Evolutionary conservation across 1,284 basidiomycete genomes (phyloP).

Genomic region (Vanrija sp.): DNA sequence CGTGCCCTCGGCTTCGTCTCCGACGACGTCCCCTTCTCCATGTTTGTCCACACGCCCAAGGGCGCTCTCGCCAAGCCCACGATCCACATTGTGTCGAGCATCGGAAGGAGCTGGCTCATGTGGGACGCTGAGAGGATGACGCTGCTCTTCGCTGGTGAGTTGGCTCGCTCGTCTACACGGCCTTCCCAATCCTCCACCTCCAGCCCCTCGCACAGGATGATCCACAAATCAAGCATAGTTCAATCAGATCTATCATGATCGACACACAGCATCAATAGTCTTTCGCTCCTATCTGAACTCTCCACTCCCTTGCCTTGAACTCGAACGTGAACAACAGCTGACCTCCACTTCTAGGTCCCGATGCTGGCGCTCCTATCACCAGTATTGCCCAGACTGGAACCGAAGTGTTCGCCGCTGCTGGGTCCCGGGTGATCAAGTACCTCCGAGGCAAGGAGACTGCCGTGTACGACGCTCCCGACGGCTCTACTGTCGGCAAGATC

Average conservation of each 20-base stretch:
- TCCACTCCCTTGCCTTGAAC: too few relatives aligned
- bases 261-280: neutral
- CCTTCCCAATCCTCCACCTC: too few relatives aligned
- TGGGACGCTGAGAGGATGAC: conserved; percentile 95
- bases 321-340: neutral
- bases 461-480: conserved; percentile 29
- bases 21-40: conserved; percentile 82
- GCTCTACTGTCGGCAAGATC: conserved; percentile 52
- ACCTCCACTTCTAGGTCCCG: conserved; percentile 61
- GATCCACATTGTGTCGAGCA: conserved; percentile 78
- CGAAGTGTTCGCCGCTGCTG: conserved; percentile 76
- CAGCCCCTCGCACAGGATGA: conserved; percentile 11
- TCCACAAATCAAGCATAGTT: neutral
- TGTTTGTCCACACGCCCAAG: conserved; percentile 83
- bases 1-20: conserved; percentile 89
- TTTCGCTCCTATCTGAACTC: too few relatives aligned
- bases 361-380: conserved; percentile 68
- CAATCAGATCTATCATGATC: neutral
- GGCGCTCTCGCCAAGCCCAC: conserved; percentile 77
- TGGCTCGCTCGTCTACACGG: too few relatives aligned
- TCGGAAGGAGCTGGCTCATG: conserved; percentile 89
- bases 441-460: conserved; percentile 70
- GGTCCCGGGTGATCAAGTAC: conserved; percentile 70
- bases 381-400: conserved; percentile 79
- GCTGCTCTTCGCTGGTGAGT: conserved; percentile 85